phyloP scores from a whole-genome alignment of 352 stramenopile genomes.

The Phytopythium chamaehyphon region DNA sequence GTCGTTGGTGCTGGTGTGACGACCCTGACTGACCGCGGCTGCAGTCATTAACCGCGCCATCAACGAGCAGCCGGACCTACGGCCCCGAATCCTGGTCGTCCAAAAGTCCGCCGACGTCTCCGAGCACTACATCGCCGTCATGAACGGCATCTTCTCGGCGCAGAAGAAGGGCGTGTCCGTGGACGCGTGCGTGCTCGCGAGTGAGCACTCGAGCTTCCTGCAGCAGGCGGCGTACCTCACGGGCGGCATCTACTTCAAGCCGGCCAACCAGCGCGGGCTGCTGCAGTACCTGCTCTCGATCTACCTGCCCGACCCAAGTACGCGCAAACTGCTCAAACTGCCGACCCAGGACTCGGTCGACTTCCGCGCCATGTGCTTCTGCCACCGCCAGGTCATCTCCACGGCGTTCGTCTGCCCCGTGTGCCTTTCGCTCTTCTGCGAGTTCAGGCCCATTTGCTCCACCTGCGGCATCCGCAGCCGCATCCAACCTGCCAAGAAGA shows the following conservation, averaged over 20 bases:
- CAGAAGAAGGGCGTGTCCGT: slow-evolving; percentile 85
- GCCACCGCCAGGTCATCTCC: slow-evolving; percentile 78
- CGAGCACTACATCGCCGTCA: slow-evolving; percentile 88
- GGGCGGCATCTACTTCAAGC: slow-evolving; percentile 86
- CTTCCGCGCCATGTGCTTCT: slow-evolving; percentile 89
- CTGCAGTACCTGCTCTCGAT: slow-evolving; percentile 86
- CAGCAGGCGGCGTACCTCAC: slow-evolving; percentile 86
- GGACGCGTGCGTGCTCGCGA: slow-evolving; percentile 71
- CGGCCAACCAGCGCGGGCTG: slow-evolving; percentile 55
- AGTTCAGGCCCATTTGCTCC: slow-evolving; percentile 85
- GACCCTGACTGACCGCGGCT: background rate
- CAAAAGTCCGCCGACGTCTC: slow-evolving; percentile 83
- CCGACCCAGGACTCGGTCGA: slow-evolving; percentile 85
- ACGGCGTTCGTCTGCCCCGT: slow-evolving; percentile 85
- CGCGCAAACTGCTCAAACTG: slow-evolving; percentile 78
- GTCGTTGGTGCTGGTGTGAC: slow-evolving; percentile 7
- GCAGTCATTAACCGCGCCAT: slow-evolving; percentile 86
- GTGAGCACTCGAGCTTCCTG: slow-evolving; percentile 83
- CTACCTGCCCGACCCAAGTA: slow-evolving; percentile 76
- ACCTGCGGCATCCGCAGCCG: slow-evolving; percentile 83
- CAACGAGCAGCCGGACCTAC: slow-evolving; percentile 67
- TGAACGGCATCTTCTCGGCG: slow-evolving; percentile 89
- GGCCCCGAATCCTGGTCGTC: slow-evolving; percentile 78
- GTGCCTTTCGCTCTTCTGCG: slow-evolving; percentile 85
- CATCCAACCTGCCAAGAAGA: slow-evolving; percentile 73